phyloP scores from a whole-genome alignment of 169 alveolate species.

The Eimeria zaria region DNA sequence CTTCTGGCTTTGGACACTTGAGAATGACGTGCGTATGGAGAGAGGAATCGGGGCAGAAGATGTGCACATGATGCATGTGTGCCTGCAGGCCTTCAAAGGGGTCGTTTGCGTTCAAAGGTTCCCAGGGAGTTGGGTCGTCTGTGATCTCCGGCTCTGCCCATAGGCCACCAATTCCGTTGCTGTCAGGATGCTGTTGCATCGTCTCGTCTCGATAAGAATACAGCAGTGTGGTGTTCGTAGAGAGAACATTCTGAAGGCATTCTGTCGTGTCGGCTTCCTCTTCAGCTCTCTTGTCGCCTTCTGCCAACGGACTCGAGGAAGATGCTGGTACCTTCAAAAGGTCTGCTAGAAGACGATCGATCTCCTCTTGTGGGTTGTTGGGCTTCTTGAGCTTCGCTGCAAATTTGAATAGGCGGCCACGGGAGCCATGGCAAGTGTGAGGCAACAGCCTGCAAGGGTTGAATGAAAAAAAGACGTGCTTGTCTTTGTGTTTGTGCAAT shows the following conservation, averaged over 20 bases:
- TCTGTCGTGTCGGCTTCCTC: conserved; percentile 62
- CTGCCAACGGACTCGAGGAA: neutral
- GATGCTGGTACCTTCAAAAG: conserved; percentile 18
- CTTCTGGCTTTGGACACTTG: neutral
- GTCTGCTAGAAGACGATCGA: neutral
- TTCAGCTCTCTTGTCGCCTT: neutral
- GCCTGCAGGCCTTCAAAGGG: conserved; percentile 44
- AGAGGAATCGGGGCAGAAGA: conserved; percentile 25
- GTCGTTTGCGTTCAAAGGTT: conserved; percentile 14
- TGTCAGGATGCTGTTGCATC: conserved; percentile 26
- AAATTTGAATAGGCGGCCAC: conserved; percentile 72
- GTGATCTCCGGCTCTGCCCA: conserved; percentile 3
- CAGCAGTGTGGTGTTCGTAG: conserved; percentile 19
- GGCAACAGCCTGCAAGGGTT: conserved; percentile 69
- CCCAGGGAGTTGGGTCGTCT: conserved; percentile 62
- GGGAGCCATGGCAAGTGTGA: conserved; percentile 53
- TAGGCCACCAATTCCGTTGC: conserved; percentile 19
- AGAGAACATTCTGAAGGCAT: conserved; percentile 42
- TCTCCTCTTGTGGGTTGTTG: conserved; percentile 40
- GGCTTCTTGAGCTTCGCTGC: conserved; percentile 59
- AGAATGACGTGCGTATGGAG: conserved; percentile 32
- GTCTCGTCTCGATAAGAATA: neutral
- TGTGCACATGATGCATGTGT: conserved; percentile 21
- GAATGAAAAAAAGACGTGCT: conserved; percentile 57
- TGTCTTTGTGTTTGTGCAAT: conserved; percentile 51